Percentiles rank a stretch among this genome's conserved stretches.
Evolutionary conservation across 2,329 filamentous ascomycete species (phyloP).

Genomic region (Grosmannia penicillata): DNA sequence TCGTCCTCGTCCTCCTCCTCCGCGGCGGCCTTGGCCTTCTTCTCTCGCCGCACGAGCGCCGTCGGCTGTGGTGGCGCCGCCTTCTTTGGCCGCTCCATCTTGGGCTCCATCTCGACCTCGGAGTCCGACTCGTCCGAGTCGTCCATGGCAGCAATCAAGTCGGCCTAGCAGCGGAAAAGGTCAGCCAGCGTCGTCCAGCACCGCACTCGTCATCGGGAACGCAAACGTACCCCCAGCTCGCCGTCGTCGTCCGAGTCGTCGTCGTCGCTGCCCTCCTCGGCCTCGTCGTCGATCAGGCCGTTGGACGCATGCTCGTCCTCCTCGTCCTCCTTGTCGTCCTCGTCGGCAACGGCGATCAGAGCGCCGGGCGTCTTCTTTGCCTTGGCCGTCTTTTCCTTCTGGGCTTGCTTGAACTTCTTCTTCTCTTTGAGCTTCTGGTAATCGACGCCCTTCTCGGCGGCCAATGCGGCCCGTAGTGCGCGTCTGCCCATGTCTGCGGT

Average conservation of each 20-base stretch:
- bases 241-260: conserved; percentile 16
- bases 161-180: conserved; percentile 21
- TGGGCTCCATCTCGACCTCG: conserved; percentile 63
- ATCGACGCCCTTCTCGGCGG: conserved; percentile 38
- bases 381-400: conserved; percentile 15
- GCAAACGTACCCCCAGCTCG: conserved; percentile 10
- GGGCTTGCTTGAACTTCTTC: conserved; percentile 30
- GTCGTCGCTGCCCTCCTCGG: conserved; percentile 16
- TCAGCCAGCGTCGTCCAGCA: background rate
- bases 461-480: conserved; percentile 38
- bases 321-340: conserved; percentile 17
- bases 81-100: conserved; percentile 35
- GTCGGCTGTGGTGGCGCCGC: background rate
- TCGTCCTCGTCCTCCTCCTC: conserved; percentile 25
- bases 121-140: conserved; percentile 53
- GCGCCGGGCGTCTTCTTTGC: conserved; percentile 15
- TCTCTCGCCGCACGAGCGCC: conserved; percentile 5
- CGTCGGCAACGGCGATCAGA: too few species aligned
- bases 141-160: conserved; percentile 39
- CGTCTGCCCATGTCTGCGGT: conserved; percentile 15
- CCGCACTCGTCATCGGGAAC: background rate
- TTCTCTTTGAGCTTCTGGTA: conserved; percentile 35
- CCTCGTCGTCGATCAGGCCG: conserved; percentile 15
- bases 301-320: conserved; percentile 16
- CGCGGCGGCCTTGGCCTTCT: conserved; percentile 12